phyloP scores from a whole-genome alignment of 441 rosid species.

The Theobroma grandiflorum region DNA sequence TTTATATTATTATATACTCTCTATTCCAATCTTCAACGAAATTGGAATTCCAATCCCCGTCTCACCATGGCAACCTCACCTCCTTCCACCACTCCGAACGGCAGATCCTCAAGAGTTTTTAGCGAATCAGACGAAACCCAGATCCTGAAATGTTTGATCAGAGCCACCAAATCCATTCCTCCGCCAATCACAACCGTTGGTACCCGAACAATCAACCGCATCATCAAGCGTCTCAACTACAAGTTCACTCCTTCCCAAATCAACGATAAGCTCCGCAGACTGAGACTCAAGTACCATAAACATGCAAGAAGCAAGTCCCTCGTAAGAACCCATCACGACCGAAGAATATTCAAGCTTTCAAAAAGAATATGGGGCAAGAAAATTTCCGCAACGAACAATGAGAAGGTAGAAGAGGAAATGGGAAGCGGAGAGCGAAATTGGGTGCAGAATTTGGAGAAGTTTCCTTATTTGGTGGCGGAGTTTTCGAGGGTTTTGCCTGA shows the following conservation, averaged over 20 bases:
- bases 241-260: slow-evolving; percentile 31
- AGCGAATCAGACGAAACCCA: slow-evolving; percentile 32
- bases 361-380: slow-evolving; percentile 36
- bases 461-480: slow-evolving; percentile 28
- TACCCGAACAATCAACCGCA: slow-evolving; percentile 18
- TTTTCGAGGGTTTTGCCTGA: slow-evolving; percentile 25
- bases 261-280: slow-evolving; percentile 34
- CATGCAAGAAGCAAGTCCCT: slow-evolving; percentile 31
- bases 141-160: slow-evolving; percentile 24
- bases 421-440: background rate
- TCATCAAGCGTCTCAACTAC: slow-evolving; percentile 28
- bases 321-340: slow-evolving; percentile 34
- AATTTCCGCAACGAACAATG: background rate
- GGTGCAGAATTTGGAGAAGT: slow-evolving; percentile 16
- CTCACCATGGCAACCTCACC: slow-evolving; percentile 4
- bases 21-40: background rate
- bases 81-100: slow-evolving; percentile 24
- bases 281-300: slow-evolving; percentile 31
- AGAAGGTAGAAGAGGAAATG: background rate
- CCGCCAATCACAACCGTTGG: slow-evolving; percentile 12
- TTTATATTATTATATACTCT: background rate
- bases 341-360: slow-evolving; percentile 23
- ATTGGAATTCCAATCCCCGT: background rate
- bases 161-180: slow-evolving; percentile 7
- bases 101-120: slow-evolving; percentile 26